These are phyloP conservation scores for Mortierella sp. DNA, from an alignment of 371 early-diverging fungal species.

Conservation along the genomic window DNA sequence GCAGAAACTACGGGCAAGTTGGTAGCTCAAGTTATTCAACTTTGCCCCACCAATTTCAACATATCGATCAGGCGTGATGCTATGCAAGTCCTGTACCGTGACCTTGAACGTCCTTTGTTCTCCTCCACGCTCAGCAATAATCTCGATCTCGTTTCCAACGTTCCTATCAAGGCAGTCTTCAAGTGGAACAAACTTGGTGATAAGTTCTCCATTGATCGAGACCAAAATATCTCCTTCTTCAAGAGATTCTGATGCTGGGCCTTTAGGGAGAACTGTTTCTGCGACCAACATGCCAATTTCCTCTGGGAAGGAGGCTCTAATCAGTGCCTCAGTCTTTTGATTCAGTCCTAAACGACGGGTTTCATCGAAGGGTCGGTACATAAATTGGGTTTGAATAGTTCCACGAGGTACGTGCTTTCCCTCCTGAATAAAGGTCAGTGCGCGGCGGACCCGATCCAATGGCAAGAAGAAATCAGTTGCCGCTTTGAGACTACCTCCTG, in stretches of 20 bases:
- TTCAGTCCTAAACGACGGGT: slow-evolving; percentile 79
- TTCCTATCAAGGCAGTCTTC: slow-evolving; percentile 83
- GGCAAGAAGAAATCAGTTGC: slow-evolving; percentile 96
- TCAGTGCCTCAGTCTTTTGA: slow-evolving; percentile 74
- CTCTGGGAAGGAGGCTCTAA: slow-evolving; percentile 75
- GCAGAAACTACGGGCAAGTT: slow-evolving; percentile 83
- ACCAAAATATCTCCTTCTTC: slow-evolving; percentile 93
- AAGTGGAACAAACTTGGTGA: slow-evolving; percentile 88
- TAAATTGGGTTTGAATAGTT: slow-evolving; percentile 88
- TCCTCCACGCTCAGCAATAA: slow-evolving; percentile 84
- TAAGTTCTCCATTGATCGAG: slow-evolving; percentile 79
- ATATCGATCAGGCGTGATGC: slow-evolving; percentile 73
- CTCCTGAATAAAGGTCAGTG: slow-evolving; percentile 77
- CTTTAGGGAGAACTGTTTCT: slow-evolving; percentile 86
- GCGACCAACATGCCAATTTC: slow-evolving; percentile 93
- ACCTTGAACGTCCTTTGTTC: slow-evolving; percentile 71
- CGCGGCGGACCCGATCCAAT: slow-evolving; percentile 84
- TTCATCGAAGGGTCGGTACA: slow-evolving; percentile 83
- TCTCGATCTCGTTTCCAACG: slow-evolving; percentile 73
- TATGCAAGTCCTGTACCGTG: slow-evolving; percentile 78
- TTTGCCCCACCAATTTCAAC: slow-evolving; percentile 91
- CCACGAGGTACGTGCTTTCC: slow-evolving; percentile 86
- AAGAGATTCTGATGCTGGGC: slow-evolving; percentile 80
- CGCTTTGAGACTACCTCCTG: slow-evolving; percentile 80
- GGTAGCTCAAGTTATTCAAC: slow-evolving; percentile 88